These are phyloP conservation scores for Pisolithus marmoratus DNA, from an alignment of 768 basidiomycete genomes.

Conservation along the genomic window DNA sequence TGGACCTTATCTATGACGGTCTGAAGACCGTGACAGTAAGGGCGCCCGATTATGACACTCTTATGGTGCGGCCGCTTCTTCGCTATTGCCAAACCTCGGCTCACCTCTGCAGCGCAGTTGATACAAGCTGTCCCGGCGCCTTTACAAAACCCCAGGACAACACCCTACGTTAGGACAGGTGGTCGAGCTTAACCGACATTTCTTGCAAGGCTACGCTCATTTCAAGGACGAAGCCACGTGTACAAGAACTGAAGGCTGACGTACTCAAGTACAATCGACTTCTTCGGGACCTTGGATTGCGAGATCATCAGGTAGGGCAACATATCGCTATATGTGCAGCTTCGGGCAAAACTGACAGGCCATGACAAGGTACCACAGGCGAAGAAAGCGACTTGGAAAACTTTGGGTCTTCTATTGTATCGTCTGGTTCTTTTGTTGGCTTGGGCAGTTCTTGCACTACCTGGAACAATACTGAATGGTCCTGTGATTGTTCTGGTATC, in stretches of 20 bases:
- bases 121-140: conserved; percentile 90
- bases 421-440: conserved; percentile 68
- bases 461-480: conserved; percentile 85
- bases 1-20: conserved; percentile 88
- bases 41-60: conserved; percentile 94
- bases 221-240: conserved; percentile 90
- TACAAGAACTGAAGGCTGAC: conserved; percentile 71
- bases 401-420: conserved; percentile 79
- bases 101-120: conserved; percentile 43
- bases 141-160: conserved; percentile 93
- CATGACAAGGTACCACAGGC: conserved; percentile 72
- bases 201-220: conserved; percentile 87
- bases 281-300: conserved; percentile 82
- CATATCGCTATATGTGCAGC: not conserved
- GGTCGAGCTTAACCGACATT: conserved; percentile 87
- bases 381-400: conserved; percentile 81
- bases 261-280: conserved; percentile 88
- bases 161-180: conserved; percentile 93
- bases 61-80: conserved; percentile 68
- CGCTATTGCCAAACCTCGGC: not conserved
- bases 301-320: conserved; percentile 78
- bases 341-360: conserved; percentile 1
- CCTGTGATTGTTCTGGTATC: conserved; percentile 92
- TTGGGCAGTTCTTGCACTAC: conserved; percentile 83
- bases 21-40: conserved; percentile 94